These are phyloP conservation scores for Moesziomyces globuligerus DNA, from an alignment of 1,284 basidiomycete species.

Conservation along the genomic window DNA sequence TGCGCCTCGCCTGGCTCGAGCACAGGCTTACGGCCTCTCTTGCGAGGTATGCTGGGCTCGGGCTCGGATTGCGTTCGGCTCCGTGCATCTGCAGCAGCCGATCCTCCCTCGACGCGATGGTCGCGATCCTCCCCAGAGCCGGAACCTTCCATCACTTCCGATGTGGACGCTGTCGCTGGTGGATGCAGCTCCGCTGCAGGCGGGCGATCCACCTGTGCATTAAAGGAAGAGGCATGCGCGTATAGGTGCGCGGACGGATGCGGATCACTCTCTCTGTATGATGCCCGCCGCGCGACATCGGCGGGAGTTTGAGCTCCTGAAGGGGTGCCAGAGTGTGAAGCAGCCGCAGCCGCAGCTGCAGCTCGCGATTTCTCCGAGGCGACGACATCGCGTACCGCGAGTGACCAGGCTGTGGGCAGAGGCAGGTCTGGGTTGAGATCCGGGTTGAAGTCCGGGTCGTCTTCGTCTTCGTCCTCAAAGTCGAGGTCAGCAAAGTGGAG, in stretches of 20 bases:
- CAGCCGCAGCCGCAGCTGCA: constrained; percentile 28
- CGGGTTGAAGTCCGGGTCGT: constrained; percentile 57
- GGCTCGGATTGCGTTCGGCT: background rate
- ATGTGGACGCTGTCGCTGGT: background rate
- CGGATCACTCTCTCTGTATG: background rate
- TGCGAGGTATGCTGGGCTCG: constrained; percentile 17
- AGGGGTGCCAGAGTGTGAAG: constrained; percentile 34
- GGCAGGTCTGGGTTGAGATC: constrained; percentile 49
- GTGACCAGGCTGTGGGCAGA: constrained; percentile 50
- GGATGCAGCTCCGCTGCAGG: constrained; percentile 3
- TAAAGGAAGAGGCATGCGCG: background rate
- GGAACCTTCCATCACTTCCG: background rate
- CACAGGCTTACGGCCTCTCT: constrained; percentile 33
- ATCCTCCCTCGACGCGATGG: background rate
- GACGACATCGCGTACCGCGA: constrained; percentile 54
- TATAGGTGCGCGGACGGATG: constrained; percentile 1
- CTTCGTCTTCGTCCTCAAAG: constrained; percentile 57
- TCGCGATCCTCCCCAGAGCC: background rate
- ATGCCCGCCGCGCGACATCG: constrained; percentile 5
- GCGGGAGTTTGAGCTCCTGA: constrained; percentile 33
- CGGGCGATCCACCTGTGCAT: constrained; percentile 6
- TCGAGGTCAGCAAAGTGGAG: constrained; percentile 50
- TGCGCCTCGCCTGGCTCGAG: constrained; percentile 33
- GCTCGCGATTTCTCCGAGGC: constrained; percentile 41
- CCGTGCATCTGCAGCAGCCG: constrained; percentile 1